Percentiles rank a stretch among this genome's conserved stretches.
phyloP scores from a whole-genome alignment of 768 basidiomycete species.

The Candolleomyces aberdarensis region DNA sequence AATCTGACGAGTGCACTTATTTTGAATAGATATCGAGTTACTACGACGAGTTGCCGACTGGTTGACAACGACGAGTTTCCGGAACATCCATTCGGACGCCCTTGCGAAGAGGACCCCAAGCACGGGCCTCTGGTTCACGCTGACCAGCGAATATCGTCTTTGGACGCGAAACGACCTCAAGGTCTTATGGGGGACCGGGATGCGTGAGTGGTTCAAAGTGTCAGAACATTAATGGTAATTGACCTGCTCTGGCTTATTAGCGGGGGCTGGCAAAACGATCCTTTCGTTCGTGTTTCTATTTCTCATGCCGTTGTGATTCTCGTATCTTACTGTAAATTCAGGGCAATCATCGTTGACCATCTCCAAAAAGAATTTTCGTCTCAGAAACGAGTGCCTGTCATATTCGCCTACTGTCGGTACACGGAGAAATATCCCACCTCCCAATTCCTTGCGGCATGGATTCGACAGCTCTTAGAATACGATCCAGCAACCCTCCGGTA shows the following conservation, averaged over 20 bases:
- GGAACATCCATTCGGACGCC: background rate
- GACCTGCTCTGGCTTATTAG: background rate
- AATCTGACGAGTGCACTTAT: background rate
- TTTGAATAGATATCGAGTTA: background rate
- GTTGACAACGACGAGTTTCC: background rate
- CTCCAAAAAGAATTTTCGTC: background rate
- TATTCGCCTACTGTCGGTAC: conserved; percentile 2
- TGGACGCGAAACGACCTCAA: background rate
- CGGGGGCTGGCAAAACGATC: background rate
- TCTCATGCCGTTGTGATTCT: too few species aligned
- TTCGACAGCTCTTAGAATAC: background rate
- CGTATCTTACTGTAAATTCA: background rate
- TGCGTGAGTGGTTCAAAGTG: background rate
- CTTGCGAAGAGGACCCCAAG: background rate
- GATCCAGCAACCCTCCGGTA: background rate
- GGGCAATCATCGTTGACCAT: background rate
- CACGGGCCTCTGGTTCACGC: background rate
- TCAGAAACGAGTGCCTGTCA: background rate
- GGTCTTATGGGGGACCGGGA: background rate
- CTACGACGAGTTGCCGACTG: background rate
- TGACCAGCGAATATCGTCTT: background rate
- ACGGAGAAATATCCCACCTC: background rate
- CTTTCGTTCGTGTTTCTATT: background rate
- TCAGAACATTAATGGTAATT: background rate
- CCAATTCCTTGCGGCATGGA: background rate